These are phyloP conservation scores for Volvariella surrecta DNA, from an alignment of 1,284 basidiomycete species.

Conservation along the genomic window DNA sequence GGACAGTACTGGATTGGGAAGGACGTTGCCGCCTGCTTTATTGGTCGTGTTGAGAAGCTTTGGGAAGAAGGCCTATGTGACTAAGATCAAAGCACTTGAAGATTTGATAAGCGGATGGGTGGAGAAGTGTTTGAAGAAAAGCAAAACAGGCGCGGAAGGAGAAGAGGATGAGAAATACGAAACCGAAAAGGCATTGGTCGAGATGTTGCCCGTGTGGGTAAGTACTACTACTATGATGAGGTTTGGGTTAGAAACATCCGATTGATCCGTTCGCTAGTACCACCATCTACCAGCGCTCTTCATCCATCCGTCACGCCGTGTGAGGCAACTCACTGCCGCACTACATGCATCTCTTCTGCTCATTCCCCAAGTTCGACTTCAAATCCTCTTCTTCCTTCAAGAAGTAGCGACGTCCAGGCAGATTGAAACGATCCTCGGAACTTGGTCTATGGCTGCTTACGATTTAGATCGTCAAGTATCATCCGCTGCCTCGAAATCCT, in stretches of 20 bases:
- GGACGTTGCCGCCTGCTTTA: conserved; percentile 74
- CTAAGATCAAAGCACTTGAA: conserved; percentile 82
- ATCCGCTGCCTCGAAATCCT: conserved; percentile 40
- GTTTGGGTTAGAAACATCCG: conserved; percentile 10
- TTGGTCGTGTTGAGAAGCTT: conserved; percentile 78
- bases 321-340: conserved; percentile 61
- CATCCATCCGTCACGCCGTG: conserved; percentile 73
- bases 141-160: conserved; percentile 23
- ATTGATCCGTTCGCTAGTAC: conserved; percentile 40
- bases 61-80: conserved; percentile 88
- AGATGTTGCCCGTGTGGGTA: conserved; percentile 86
- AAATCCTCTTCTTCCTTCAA: conserved; percentile 50
- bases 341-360: conserved; percentile 66
- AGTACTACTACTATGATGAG: conserved; percentile 21
- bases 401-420: conserved; percentile 50
- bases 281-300: conserved; percentile 83
- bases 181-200: conserved; percentile 39
- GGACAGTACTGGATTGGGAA: conserved; percentile 78
- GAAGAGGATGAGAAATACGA: neutral
- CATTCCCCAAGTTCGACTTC: conserved; percentile 42
- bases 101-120: conserved; percentile 73
- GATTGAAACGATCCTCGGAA: conserved; percentile 65
- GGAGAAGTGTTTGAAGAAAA: conserved; percentile 33
- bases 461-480: conserved; percentile 68
- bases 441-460: conserved; percentile 70